Conservation (phyloP, 345 rosid genomes). For the Gossypium bickii region DNA sequence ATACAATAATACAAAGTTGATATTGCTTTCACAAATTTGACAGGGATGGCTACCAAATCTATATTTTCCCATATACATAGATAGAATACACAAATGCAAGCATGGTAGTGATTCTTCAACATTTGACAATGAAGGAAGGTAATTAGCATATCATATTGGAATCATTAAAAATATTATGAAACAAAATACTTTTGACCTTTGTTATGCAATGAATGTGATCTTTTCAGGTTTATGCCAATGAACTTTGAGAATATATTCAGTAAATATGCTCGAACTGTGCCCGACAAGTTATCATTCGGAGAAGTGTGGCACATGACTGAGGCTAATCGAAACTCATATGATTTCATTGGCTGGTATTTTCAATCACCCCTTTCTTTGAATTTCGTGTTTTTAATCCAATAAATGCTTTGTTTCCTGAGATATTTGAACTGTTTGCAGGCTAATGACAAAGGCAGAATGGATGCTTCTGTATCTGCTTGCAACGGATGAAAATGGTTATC, state of each 20-base stretch:
- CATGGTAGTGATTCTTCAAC: constrained; percentile 34
- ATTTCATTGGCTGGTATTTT: constrained; percentile 67
- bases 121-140: constrained; percentile 81
- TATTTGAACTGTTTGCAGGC: constrained; percentile 29
- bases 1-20: too few relatives aligned
- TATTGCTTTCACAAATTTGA: not conserved
- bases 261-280: constrained; percentile 52
- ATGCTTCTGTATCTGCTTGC: constrained; percentile 47
- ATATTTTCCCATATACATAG: constrained; percentile 55
- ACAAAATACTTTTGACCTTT: not conserved
- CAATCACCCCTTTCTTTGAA: not conserved
- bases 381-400: not conserved
- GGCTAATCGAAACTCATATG: constrained; percentile 47
- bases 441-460: constrained; percentile 55
- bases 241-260: constrained; percentile 62
- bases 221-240: constrained; percentile 56
- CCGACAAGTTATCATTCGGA: constrained; percentile 41
- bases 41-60: constrained; percentile 48
- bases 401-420: not conserved
- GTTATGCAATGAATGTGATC: not conserved
- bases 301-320: constrained; percentile 80
- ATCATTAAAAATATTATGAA: not conserved
- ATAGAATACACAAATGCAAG: constrained; percentile 65
- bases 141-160: constrained; percentile 1
- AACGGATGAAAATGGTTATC: constrained; percentile 58